Conservation (phyloP, 257 asterid genomes). For the Perilla frutescens region DNA sequence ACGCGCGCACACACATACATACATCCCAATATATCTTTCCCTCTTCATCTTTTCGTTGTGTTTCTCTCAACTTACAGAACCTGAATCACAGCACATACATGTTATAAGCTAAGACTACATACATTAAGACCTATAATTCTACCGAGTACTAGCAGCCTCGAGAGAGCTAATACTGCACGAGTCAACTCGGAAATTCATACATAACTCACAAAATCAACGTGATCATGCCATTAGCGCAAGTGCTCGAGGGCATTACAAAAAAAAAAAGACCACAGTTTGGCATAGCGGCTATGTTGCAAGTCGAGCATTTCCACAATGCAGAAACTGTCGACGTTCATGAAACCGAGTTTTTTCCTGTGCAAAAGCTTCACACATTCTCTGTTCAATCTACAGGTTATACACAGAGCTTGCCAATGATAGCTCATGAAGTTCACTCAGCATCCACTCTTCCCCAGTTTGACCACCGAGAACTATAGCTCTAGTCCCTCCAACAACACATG, state of each 20-base stretch:
- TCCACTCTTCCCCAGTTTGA: constrained; percentile 97
- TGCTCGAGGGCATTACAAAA: constrained; percentile 36
- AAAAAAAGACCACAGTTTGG: constrained; percentile 23
- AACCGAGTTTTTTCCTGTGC: constrained; percentile 24
- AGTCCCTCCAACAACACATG: constrained; percentile 93
- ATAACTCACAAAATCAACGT: constrained; percentile 45
- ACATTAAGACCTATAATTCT: constrained; percentile 50
- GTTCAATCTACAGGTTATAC: constrained; percentile 27
- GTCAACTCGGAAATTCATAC: constrained; percentile 37
- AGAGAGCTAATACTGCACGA: constrained; percentile 38
- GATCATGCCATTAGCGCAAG: constrained; percentile 36
- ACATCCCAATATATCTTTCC: constrained; percentile 25
- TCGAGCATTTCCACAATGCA: constrained; percentile 34
- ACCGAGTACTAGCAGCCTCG: constrained; percentile 49
- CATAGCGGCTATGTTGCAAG: constrained; percentile 22
- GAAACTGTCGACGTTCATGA: constrained; percentile 26
- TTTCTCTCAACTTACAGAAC: constrained; percentile 45
- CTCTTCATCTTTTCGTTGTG: constrained; percentile 29
- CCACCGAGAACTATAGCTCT: constrained; percentile 93
- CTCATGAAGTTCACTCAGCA: constrained; percentile 88
- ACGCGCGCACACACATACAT: neutral
- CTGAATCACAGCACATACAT: constrained; percentile 42
- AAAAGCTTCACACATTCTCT: constrained; percentile 30
- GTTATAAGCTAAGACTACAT: constrained; percentile 50
- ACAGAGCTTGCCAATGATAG: constrained; percentile 75